Percentiles rank a stretch among this genome's conserved stretches.
phyloP scores from a whole-genome alignment of 1,139 yeast species.

The Hansenula lynferdii region DNA sequence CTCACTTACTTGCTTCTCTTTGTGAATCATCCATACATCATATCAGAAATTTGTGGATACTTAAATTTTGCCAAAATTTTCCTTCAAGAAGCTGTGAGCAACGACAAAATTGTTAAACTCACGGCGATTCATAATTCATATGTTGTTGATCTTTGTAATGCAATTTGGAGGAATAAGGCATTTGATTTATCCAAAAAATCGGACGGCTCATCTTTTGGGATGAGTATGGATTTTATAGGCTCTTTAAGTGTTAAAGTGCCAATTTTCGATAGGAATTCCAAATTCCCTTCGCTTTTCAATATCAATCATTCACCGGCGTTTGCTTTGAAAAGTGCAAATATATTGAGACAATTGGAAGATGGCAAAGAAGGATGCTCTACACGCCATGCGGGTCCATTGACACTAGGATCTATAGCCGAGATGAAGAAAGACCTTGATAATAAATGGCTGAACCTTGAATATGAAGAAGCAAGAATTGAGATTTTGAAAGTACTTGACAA shows the following conservation, averaged over 20 bases:
- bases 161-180: constrained; percentile 58
- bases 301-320: constrained; percentile 54
- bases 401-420: constrained; percentile 18
- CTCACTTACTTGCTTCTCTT: constrained; percentile 35
- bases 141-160: constrained; percentile 56
- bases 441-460: constrained; percentile 30
- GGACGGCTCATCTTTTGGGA: constrained; percentile 34
- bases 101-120: constrained; percentile 22
- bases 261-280: constrained; percentile 28
- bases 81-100: constrained; percentile 20
- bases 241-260: constrained; percentile 33
- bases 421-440: constrained; percentile 9
- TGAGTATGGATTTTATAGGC: constrained; percentile 31
- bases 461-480: constrained; percentile 36
- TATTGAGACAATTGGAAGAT: constrained; percentile 47
- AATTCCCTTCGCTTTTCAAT: constrained; percentile 38
- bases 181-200: constrained; percentile 21
- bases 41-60: constrained; percentile 46
- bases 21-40: constrained; percentile 36
- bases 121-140: constrained; percentile 45
- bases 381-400: constrained; percentile 43
- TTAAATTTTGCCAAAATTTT: constrained; percentile 38
- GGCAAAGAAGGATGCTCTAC: constrained; percentile 23
- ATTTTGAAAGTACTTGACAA: constrained; percentile 32
- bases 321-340: constrained; percentile 39